Percentiles rank a stretch among this genome's conserved stretches.
These are phyloP conservation scores for Sporothrix schenckii DNA, from an alignment of 2,329 filamentous ascomycete species.

Conservation along the genomic window DNA sequence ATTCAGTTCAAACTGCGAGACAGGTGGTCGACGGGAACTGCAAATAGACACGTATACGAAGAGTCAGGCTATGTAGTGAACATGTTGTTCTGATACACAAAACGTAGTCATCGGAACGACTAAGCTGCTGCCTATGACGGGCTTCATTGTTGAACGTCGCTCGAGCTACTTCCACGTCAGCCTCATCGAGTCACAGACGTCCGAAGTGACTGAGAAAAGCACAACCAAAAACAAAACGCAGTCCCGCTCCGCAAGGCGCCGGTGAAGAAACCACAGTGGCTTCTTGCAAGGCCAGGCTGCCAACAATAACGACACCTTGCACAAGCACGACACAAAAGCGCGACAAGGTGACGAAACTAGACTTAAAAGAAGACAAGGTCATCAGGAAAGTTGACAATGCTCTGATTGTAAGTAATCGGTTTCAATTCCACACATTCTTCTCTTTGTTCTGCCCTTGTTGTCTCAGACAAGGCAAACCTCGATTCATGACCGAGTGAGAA, in stretches of 20 bases:
- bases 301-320: neutral
- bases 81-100: neutral
- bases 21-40: neutral
- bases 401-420: neutral
- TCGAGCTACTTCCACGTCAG: neutral
- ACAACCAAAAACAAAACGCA: neutral
- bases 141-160: neutral
- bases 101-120: conserved; percentile 3
- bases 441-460: neutral
- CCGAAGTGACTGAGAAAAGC: neutral
- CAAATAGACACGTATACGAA: conserved; percentile 3
- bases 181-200: neutral
- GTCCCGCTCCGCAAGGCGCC: neutral
- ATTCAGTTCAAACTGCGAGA: neutral
- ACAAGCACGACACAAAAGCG: no score
- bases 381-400: no score
- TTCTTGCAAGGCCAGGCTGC: conserved; percentile 21
- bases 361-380: neutral
- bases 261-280: neutral
- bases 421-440: neutral
- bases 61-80: no score
- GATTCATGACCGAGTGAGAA: neutral
- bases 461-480: conserved; percentile 21
- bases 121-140: conserved; percentile 12
- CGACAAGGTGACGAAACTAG: neutral